These are phyloP conservation scores for Tulasnella sp. DNA, from an alignment of 768 basidiomycete species.

Conservation along the genomic window DNA sequence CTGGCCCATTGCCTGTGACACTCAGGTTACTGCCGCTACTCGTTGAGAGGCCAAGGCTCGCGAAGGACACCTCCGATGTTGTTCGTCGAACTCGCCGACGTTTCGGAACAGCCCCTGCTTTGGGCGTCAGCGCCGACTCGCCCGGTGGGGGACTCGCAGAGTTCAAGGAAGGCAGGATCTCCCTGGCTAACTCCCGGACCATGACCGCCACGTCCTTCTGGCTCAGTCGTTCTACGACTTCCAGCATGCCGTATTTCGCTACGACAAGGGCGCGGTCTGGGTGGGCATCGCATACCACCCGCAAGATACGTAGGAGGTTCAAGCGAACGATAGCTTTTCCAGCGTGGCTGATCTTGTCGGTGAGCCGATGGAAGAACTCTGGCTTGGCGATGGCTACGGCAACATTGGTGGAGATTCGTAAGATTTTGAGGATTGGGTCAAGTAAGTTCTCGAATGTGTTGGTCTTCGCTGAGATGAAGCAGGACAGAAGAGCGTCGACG, in stretches of 20 bases:
- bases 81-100: conserved; percentile 42
- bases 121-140: conserved; percentile 37
- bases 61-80: conserved; percentile 43
- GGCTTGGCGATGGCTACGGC: conserved; percentile 71
- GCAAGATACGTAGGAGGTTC: conserved; percentile 76
- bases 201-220: conserved; percentile 83
- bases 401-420: conserved; percentile 62
- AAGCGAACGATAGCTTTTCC: conserved; percentile 82
- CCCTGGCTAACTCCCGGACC: conserved; percentile 78
- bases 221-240: conserved; percentile 70
- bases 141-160: conserved; percentile 33
- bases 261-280: conserved; percentile 76
- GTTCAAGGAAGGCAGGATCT: conserved; percentile 67
- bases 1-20: too few species aligned
- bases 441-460: conserved; percentile 88
- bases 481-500: conserved; percentile 57
- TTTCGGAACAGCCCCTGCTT: conserved; percentile 25
- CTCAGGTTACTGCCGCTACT: not conserved
- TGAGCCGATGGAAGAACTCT: conserved; percentile 76
- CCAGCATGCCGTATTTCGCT: conserved; percentile 68
- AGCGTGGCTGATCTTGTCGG: conserved; percentile 62
- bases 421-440: conserved; percentile 86
- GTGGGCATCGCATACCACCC: conserved; percentile 79
- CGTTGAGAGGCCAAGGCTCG: conserved; percentile 8
- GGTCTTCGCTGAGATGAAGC: conserved; percentile 77